Percentiles rank a stretch among this genome's conserved stretches.
These are phyloP conservation scores for Stachybotrys echinatus DNA, from an alignment of 2,329 filamentous ascomycete genomes.

Conservation along the genomic window DNA sequence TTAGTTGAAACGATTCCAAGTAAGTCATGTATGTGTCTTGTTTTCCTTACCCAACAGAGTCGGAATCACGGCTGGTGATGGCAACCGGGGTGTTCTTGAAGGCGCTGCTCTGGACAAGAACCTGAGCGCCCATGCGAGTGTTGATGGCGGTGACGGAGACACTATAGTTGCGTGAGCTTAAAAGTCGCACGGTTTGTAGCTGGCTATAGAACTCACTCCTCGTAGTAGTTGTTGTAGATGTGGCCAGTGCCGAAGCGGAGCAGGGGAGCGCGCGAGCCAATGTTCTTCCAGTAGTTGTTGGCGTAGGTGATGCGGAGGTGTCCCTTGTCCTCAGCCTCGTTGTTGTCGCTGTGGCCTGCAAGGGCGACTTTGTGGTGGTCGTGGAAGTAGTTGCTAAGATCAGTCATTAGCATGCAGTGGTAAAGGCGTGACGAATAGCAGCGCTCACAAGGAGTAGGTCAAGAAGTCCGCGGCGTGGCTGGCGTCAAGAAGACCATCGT, in stretches of 20 bases:
- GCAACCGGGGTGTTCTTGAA: conserved; percentile 32
- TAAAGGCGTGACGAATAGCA: no score
- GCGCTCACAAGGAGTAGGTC: conserved; percentile 34
- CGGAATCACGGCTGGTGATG: conserved; percentile 29
- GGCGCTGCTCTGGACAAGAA: conserved; percentile 46
- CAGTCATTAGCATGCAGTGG: neutral
- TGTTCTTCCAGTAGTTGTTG: conserved; percentile 57
- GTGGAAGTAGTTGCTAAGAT: conserved; percentile 14
- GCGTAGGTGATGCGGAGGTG: conserved; percentile 56
- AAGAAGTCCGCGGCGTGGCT: conserved; percentile 57
- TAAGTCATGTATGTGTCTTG: neutral
- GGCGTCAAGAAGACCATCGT: conserved; percentile 57
- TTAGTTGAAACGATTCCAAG: neutral
- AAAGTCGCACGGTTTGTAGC: neutral
- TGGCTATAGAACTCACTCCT: conserved; percentile 14
- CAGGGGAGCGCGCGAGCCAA: conserved; percentile 55
- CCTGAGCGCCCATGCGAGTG: conserved; percentile 44
- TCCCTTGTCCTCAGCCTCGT: conserved; percentile 49
- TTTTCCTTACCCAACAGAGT: conserved; percentile 29
- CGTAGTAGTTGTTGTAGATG: conserved; percentile 29
- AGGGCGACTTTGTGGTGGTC: conserved; percentile 42
- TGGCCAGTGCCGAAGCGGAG: conserved; percentile 60
- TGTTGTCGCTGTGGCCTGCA: conserved; percentile 52
- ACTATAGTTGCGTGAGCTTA: no score
- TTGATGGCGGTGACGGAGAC: conserved; percentile 47